Percentiles rank a stretch among this genome's conserved stretches.
These are phyloP conservation scores for Geum urbanum DNA, from an alignment of 306 rosid species.

Conservation along the genomic window DNA sequence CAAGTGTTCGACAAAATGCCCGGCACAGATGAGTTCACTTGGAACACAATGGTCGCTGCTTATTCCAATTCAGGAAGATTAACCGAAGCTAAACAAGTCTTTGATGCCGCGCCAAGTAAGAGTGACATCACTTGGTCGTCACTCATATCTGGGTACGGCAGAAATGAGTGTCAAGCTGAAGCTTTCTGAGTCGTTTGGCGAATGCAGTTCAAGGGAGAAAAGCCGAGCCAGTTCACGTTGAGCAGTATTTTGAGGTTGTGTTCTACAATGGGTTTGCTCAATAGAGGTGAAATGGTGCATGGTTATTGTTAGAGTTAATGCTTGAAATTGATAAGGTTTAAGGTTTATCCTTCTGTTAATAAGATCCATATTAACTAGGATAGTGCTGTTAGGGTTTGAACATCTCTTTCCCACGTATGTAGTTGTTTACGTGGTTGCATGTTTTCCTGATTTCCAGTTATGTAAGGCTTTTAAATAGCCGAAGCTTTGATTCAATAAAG, in stretches of 20 bases:
- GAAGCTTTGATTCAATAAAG: too few species aligned
- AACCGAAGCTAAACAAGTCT: conserved; percentile 58
- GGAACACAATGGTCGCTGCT: conserved; percentile 77
- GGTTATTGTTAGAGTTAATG: too few species aligned
- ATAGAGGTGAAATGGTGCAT: conserved; percentile 65
- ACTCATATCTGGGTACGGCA: conserved; percentile 69
- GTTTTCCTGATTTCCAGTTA: too few species aligned
- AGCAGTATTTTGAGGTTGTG: conserved; percentile 66
- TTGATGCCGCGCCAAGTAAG: conserved; percentile 41
- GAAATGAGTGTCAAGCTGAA: conserved; percentile 46
- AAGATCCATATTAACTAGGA: too few species aligned
- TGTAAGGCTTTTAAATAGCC: too few species aligned
- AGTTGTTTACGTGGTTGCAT: too few species aligned
- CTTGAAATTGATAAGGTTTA: too few species aligned
- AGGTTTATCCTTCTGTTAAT: too few species aligned
- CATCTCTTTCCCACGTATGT: too few species aligned
- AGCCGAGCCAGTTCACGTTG: conserved; percentile 63
- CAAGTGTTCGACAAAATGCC: conserved; percentile 68
- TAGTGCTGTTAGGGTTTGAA: too few species aligned
- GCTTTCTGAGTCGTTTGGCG: conserved; percentile 56
- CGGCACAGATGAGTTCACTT: conserved; percentile 55
- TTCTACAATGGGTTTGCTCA: conserved; percentile 52
- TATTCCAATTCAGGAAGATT: conserved; percentile 60
- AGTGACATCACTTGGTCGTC: conserved; percentile 76
- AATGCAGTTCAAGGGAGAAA: conserved; percentile 65